Conservation (phyloP, 163 green algal genomes). For the Chloromonas sp. region DNA sequence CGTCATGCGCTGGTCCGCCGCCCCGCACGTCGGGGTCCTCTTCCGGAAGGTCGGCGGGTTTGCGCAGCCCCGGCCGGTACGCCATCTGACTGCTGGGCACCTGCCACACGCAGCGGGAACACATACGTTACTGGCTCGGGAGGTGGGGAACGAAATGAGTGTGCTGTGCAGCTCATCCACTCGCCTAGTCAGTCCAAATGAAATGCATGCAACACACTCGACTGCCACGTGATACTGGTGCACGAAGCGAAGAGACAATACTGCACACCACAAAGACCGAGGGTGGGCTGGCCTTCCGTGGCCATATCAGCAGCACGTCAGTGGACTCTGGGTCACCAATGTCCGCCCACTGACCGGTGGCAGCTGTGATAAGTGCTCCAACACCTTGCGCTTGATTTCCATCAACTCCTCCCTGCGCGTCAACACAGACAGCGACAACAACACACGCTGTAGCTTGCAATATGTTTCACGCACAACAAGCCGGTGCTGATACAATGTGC, state of each 20-base stretch:
- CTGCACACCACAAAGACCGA: no score
- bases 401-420: conserved; percentile 53
- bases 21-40: conserved; percentile 47
- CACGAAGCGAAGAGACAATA: no score
- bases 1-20: conserved; percentile 49
- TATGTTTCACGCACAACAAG: background rate
- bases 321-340: no score
- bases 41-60: conserved; percentile 39
- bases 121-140: background rate
- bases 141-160: background rate
- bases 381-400: conserved; percentile 51
- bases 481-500: background rate
- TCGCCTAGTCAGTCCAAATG: no score
- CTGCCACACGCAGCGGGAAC: background rate
- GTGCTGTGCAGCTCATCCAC: background rate
- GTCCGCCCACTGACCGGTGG: conserved; percentile 41
- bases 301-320: no score
- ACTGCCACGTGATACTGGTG: no score
- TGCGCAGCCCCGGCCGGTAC: conserved; percentile 15
- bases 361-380: conserved; percentile 65
- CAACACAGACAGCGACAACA: background rate
- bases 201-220: no score
- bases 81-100: conserved; percentile 31
- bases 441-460: background rate
- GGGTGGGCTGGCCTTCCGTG: background rate